A percentile compares a stretch with the other conserved stretches of the same genome.
These are phyloP conservation scores for Bryoerythrophyllum caledonicum DNA, from an alignment of 225 moss, liverwort and hornwort species.

Conservation along the genomic window DNA sequence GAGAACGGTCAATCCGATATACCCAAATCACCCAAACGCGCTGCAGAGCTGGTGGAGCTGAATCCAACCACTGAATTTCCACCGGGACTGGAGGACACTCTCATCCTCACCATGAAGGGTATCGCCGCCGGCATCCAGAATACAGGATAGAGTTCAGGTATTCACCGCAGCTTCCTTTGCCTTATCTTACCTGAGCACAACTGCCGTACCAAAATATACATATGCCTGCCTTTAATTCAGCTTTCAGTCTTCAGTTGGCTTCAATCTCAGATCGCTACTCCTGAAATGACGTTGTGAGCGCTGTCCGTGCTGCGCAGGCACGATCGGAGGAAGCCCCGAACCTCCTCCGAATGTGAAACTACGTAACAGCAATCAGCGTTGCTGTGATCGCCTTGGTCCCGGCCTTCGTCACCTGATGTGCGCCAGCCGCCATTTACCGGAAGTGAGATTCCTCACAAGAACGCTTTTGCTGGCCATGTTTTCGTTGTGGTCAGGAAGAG, in stretches of 20 bases:
- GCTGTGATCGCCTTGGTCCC: constrained; percentile 19
- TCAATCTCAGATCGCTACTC: background rate
- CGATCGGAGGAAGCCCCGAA: constrained; percentile 20
- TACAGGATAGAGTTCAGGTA: constrained; percentile 55
- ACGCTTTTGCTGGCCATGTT: constrained; percentile 34
- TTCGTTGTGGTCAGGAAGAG: constrained; percentile 17
- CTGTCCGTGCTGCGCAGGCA: constrained; percentile 21
- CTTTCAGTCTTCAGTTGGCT: background rate
- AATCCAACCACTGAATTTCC: constrained; percentile 65
- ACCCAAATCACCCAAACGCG: constrained; percentile 35
- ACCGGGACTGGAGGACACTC: constrained; percentile 64
- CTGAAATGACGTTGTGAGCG: background rate
- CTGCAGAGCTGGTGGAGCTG: constrained; percentile 55
- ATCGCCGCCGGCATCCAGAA: constrained; percentile 75
- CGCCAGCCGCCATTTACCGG: constrained; percentile 23
- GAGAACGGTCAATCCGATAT: constrained; percentile 34
- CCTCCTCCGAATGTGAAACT: constrained; percentile 14
- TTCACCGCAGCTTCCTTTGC: no score
- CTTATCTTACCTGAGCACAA: background rate
- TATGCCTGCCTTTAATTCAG: background rate
- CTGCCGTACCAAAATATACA: background rate
- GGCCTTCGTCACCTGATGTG: constrained; percentile 20
- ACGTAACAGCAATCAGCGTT: constrained; percentile 16
- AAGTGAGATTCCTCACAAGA: constrained; percentile 27
- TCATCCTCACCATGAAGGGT: constrained; percentile 73